These are phyloP conservation scores for Ascocoryne sarcoides DNA, from an alignment of 2,329 filamentous ascomycete genomes.

Conservation along the genomic window DNA sequence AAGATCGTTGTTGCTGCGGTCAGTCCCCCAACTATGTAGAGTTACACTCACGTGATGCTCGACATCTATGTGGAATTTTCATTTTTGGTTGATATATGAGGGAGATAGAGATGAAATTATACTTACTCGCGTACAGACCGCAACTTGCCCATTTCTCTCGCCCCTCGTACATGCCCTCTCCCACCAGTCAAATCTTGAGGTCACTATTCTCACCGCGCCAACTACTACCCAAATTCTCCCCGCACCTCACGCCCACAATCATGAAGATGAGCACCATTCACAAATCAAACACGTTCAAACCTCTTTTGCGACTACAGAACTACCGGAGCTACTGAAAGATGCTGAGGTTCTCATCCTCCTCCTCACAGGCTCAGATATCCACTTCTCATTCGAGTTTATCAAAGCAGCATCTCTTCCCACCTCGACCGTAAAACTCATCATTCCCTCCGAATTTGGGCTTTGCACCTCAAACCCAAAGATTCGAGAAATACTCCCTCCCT, in stretches of 20 bases:
- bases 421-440: constrained; percentile 6
- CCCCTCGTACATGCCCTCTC: constrained; percentile 8
- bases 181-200: constrained; percentile 2
- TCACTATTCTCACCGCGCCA: constrained; percentile 10
- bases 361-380: constrained; percentile 11
- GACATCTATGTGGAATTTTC: too few relatives aligned
- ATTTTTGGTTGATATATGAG: too few relatives aligned
- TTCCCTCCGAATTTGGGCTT: constrained; percentile 11
- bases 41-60: too few relatives aligned
- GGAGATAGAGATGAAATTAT: too few relatives aligned
- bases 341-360: constrained; percentile 5
- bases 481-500: constrained; percentile 8
- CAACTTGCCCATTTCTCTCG: constrained; percentile 11
- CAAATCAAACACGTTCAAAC: constrained; percentile 9
- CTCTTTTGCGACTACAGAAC: constrained; percentile 2
- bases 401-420: neutral
- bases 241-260: neutral
- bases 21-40: too few relatives aligned
- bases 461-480: constrained; percentile 8
- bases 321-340: neutral
- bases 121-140: too few relatives aligned
- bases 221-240: constrained; percentile 4
- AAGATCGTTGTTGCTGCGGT: neutral
- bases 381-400: constrained; percentile 4
- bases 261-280: neutral